phyloP scores from a whole-genome alignment of 805 yeast genomes.

The Candida andamanensis region DNA sequence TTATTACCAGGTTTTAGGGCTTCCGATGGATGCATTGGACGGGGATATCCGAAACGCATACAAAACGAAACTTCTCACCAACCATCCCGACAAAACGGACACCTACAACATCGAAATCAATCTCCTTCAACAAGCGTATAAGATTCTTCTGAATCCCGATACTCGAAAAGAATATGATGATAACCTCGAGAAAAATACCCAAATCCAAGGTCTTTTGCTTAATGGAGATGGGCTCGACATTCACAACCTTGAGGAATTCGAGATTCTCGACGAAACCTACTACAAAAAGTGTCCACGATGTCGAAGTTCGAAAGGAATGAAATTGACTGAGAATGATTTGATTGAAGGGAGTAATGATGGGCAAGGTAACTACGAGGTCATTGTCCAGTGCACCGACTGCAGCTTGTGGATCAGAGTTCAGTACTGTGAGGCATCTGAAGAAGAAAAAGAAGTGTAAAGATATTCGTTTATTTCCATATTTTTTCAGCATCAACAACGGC shows the following conservation, averaged over 20 bases:
- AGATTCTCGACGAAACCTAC: slow-evolving; percentile 32
- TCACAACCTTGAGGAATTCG: slow-evolving; percentile 60
- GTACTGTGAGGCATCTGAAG: slow-evolving; percentile 44
- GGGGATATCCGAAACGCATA: slow-evolving; percentile 60
- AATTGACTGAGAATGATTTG: slow-evolving; percentile 57
- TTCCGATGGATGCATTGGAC: slow-evolving; percentile 32
- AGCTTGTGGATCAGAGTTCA: slow-evolving; percentile 80
- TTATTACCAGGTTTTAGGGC: slow-evolving; percentile 56
- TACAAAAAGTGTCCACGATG: slow-evolving; percentile 66
- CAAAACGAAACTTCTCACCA: slow-evolving; percentile 47
- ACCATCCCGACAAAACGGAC: slow-evolving; percentile 74
- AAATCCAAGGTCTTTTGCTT: slow-evolving; percentile 9
- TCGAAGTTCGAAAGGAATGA: slow-evolving; percentile 46
- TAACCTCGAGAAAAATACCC: slow-evolving; percentile 27
- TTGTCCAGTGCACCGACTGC: slow-evolving; percentile 79
- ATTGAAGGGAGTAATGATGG: slow-evolving; percentile 47
- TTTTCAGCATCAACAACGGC: slow-evolving; percentile 60
- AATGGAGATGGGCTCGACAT: slow-evolving; percentile 67
- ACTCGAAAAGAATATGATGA: slow-evolving; percentile 50
- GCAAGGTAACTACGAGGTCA: slow-evolving; percentile 52
- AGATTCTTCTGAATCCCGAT: slow-evolving; percentile 40
- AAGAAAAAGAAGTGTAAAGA: not conserved
- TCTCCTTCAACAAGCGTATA: slow-evolving; percentile 60
- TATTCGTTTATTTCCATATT: slow-evolving; percentile 19
- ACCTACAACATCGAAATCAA: slow-evolving; percentile 12